Evolutionary conservation across 371 early-diverging fungal genomes (phyloP), one percentile per base, ranked within the genome.

Genomic region (Zychaea mexicana): DNA sequence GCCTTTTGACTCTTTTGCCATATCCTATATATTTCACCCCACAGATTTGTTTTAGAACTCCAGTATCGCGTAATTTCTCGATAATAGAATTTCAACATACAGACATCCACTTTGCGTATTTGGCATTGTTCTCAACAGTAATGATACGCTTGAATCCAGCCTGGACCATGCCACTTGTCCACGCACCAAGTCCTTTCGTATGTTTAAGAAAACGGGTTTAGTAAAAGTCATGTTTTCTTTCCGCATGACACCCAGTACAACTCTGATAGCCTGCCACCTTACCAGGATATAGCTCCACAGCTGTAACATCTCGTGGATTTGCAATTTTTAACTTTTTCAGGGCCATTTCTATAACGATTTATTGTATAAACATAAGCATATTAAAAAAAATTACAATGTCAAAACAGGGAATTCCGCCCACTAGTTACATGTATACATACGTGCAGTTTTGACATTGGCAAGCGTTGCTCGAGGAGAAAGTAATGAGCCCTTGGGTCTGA

Each of bases 201-300:
- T 15, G 21, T 28, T 1, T 7, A 42, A 4, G 22, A 9, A 32
- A 21, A 4, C 7, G 36, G 3, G 31, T 28, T 46, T 45, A 52
- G 12, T 47, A 45, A 31, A 49, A 26, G 15, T 28, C 12, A 12
- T 21, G n/a, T 32, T 33, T 15, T 7, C 12, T 28, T 6, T 17
- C 10, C 21, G 13, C 10, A 17, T 15, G 17, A 15, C 21, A 0
- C 39, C 42, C 8, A 24, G 17, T 7, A 22, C 30, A 24, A n/a
- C n/a, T n/a, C n/a, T n/a, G n/a, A n/a, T n/a, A n/a, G n/a, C n/a
- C n/a, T n/a, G n/a, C n/a, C 21, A 10, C 10, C 21, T 52, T 80
- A 77, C 80, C 80, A 52, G 80, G 80, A 59, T 80, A 72, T 52
- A 80, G 33, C 31, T 80, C 80, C 2, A 80, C 70, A 5, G 72